Evolutionary conservation across 371 early-diverging fungal species (phyloP).

Genomic region (Mucor mucedo): DNA sequence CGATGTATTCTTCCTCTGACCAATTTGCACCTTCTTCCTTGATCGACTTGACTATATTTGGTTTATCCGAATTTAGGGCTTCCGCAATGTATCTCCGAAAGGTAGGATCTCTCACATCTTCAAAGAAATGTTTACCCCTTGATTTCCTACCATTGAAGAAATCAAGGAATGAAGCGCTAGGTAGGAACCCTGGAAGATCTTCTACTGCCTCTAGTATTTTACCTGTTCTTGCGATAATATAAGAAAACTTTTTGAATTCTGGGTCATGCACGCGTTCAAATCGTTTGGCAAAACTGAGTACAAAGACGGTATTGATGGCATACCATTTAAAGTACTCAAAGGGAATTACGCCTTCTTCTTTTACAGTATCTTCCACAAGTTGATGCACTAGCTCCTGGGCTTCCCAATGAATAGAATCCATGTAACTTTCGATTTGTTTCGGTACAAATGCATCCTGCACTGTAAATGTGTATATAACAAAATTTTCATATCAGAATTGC

Average conservation of each 20-base stretch:
- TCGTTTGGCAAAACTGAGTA: slow-evolving; percentile 1
- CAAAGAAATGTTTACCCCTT: slow-evolving; percentile 6
- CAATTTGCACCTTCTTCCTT: background rate
- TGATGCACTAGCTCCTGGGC: background rate
- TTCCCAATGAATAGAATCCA: slow-evolving; percentile 8
- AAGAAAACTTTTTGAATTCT: background rate
- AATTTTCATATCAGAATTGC: no score
- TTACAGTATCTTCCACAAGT: slow-evolving; percentile 1
- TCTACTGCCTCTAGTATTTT: slow-evolving; percentile 5
- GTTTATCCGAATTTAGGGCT: slow-evolving; percentile 6
- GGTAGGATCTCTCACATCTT: background rate
- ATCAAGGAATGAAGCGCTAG: slow-evolving; percentile 1
- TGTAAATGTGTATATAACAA: background rate
- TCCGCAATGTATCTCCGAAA: slow-evolving; percentile 7
- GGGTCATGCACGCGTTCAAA: slow-evolving; percentile 7
- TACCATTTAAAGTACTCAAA: slow-evolving; percentile 6
- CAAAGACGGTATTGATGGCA: slow-evolving; percentile 16
- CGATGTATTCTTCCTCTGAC: slow-evolving; percentile 4
- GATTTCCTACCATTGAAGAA: slow-evolving; percentile 9
- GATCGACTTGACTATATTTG: slow-evolving; percentile 15
- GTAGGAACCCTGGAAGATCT: slow-evolving; percentile 14
- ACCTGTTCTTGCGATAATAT: background rate
- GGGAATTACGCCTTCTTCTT: background rate
- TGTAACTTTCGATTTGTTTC: slow-evolving; percentile 8
- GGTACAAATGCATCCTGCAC: slow-evolving; percentile 8